A percentile compares a stretch with the other conserved stretches of the same genome.
Conservation (phyloP, 208 protist species). For the Trypanosoma melophagium region DNA sequence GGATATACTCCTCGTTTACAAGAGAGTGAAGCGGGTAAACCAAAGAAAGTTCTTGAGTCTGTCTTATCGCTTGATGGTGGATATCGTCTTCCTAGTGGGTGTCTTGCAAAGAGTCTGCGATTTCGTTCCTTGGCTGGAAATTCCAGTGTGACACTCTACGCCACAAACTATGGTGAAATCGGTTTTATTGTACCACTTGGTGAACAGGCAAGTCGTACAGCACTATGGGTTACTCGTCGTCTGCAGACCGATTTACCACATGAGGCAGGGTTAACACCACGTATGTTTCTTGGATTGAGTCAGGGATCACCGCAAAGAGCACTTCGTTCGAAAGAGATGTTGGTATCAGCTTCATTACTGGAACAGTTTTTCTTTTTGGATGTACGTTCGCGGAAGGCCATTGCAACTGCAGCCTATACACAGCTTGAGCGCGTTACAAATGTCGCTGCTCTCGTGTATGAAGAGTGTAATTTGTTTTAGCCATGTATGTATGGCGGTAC, state of each 20-base stretch:
- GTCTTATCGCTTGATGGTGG: slow-evolving; percentile 72
- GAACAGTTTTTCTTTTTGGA: slow-evolving; percentile 57
- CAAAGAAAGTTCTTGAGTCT: slow-evolving; percentile 53
- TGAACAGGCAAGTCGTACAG: slow-evolving; percentile 70
- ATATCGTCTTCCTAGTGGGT: slow-evolving; percentile 74
- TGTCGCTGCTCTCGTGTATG: slow-evolving; percentile 53
- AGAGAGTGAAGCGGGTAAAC: slow-evolving; percentile 24
- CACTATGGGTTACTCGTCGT: slow-evolving; percentile 57
- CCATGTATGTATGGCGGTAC: neutral
- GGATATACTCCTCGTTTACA: slow-evolving; percentile 75
- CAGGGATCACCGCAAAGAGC: slow-evolving; percentile 57
- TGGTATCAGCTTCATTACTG: slow-evolving; percentile 64
- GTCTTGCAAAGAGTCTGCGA: slow-evolving; percentile 56
- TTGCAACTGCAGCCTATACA: slow-evolving; percentile 64
- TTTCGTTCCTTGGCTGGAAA: slow-evolving; percentile 43
- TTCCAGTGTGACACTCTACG: slow-evolving; percentile 54
- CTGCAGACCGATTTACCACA: slow-evolving; percentile 69
- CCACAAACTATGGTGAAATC: slow-evolving; percentile 81
- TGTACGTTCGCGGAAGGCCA: slow-evolving; percentile 49
- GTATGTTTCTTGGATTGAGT: slow-evolving; percentile 73
- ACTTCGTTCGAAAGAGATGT: slow-evolving; percentile 53
- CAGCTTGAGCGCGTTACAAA: slow-evolving; percentile 73
- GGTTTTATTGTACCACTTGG: slow-evolving; percentile 75
- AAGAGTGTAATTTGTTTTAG: slow-evolving; percentile 41
- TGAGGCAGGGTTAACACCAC: slow-evolving; percentile 61